Percentiles rank a stretch among this genome's conserved stretches.
phyloP scores from a whole-genome alignment of 805 yeast species.

The Cephaloascus fragrans region DNA sequence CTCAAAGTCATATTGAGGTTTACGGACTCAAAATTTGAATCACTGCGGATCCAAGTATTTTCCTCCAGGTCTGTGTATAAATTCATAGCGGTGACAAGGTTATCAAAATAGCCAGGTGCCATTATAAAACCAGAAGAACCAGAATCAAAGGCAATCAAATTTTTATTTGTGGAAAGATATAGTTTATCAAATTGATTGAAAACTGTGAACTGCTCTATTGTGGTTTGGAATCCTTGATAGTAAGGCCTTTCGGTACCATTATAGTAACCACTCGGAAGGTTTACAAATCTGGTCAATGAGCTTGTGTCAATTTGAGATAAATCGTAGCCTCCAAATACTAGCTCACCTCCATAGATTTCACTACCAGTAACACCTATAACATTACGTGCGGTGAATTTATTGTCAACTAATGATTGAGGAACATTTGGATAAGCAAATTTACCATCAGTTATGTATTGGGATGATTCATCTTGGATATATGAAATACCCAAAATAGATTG shows the following conservation, averaged over 20 bases:
- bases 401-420: not conserved
- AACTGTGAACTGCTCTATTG: too few relatives aligned
- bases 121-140: not conserved
- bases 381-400: not conserved
- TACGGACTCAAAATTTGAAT: not conserved
- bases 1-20: not conserved
- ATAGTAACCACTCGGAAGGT: too few relatives aligned
- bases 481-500: not conserved
- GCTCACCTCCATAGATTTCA: not conserved
- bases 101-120: not conserved
- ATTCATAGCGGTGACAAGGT: not conserved
- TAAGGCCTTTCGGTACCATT: too few relatives aligned
- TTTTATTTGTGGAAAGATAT: too few relatives aligned
- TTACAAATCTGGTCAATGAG: not conserved
- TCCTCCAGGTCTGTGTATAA: not conserved
- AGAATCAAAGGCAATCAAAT: too few relatives aligned
- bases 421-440: not conserved
- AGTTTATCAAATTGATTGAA: too few relatives aligned
- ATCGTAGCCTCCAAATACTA: not conserved
- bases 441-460: too few relatives aligned
- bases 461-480: not conserved
- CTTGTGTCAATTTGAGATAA: not conserved
- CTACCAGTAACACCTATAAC: not conserved
- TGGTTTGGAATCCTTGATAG: too few relatives aligned
- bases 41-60: not conserved